Base-by-base conservation (phyloP, 345 rosid species). In the Reutealis trisperma region DNA sequence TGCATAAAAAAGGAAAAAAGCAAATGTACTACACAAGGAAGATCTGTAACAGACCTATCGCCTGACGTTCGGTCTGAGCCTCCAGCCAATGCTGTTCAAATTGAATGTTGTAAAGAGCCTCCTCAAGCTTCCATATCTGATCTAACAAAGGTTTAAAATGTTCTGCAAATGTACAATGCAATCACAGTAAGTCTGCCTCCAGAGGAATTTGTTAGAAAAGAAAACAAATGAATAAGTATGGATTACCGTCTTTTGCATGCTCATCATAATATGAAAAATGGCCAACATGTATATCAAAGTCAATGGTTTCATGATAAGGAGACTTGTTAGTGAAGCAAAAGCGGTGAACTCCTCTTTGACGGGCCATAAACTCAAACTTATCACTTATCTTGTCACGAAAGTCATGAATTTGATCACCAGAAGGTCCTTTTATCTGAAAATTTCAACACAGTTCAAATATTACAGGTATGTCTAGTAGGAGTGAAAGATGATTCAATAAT, bases 1-100 rank as follows among this genome's bases (percentile, higher is more conserved):
- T 6, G 42, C 34, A 44, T 76, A 47, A 30, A 13, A 52, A 62
- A 77, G 24, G 1, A n/a, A 49, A 58, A 47, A 16, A 6, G 10
- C 6, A 51, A 41, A n/a, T 37, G 18, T 42, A 42, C 34, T 60
- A 19, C 15, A 49, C 47, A 21, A 4, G 52, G 41, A 70, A 51
- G 55, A 52, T 47, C 16, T 52, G 2, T 64, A 60, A 68, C 22
- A 71, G 82, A 90, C 96, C 85, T 75, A 87, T 78, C 42, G 91
- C 89, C 82, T 91, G 96, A 63, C 91, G 96, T 74, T 91, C 92
- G n/a, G 93, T 90, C 85, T 91, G 91, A 55, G 92, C 92, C 83
- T 86, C 90, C 11, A 91, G 86, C 93, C 93, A 91, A 74, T 91
- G 96, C 83, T 88, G 93, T 74, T 90, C 96, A 1, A 91, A 91